Evolutionary conservation across 2,329 filamentous ascomycete species (phyloP).

Genomic region (Ascosphaera apis): DNA sequence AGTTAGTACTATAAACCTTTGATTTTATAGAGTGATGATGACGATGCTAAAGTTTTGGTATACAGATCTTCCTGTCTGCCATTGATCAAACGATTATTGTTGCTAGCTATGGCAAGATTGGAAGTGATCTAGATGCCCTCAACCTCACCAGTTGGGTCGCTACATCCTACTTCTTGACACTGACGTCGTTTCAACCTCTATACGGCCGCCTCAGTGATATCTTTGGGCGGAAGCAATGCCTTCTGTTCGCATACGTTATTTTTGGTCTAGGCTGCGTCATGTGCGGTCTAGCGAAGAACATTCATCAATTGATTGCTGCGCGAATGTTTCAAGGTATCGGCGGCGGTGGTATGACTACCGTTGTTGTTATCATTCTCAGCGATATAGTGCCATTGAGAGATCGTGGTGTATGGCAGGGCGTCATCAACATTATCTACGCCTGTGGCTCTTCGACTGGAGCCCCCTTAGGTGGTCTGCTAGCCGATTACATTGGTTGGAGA

Average conservation of each 20-base stretch:
- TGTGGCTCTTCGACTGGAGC: conserved; percentile 45
- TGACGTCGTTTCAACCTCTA: conserved; percentile 52
- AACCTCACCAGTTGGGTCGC: conserved; percentile 59
- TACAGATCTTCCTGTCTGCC: conserved; percentile 45
- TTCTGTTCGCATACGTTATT: conserved; percentile 40
- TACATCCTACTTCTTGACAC: conserved; percentile 44
- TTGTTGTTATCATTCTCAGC: conserved; percentile 45
- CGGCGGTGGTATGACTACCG: conserved; percentile 47
- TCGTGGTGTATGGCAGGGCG: conserved; percentile 50
- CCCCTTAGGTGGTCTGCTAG: conserved; percentile 46
- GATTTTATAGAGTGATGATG: too few relatives aligned
- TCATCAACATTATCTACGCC: conserved; percentile 50
- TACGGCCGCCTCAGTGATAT: conserved; percentile 51
- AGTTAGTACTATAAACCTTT: conserved; percentile 7
- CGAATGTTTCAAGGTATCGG: conserved; percentile 40
- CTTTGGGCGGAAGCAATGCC: conserved; percentile 42
- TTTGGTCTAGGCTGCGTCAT: conserved; percentile 40
- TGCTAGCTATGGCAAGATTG: conserved; percentile 56
- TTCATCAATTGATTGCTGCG: conserved; percentile 41
- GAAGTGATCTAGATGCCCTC: conserved; percentile 49
- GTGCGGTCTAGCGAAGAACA: conserved; percentile 39
- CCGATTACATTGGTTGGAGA: conserved; percentile 52
- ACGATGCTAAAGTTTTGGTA: neutral
- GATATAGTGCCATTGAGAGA: conserved; percentile 48
- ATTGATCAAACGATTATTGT: conserved; percentile 58